Percentiles rank a stretch among this genome's conserved stretches.
These are phyloP conservation scores for Luvunga scandens DNA, from an alignment of 345 rosid species.

Conservation along the genomic window DNA sequence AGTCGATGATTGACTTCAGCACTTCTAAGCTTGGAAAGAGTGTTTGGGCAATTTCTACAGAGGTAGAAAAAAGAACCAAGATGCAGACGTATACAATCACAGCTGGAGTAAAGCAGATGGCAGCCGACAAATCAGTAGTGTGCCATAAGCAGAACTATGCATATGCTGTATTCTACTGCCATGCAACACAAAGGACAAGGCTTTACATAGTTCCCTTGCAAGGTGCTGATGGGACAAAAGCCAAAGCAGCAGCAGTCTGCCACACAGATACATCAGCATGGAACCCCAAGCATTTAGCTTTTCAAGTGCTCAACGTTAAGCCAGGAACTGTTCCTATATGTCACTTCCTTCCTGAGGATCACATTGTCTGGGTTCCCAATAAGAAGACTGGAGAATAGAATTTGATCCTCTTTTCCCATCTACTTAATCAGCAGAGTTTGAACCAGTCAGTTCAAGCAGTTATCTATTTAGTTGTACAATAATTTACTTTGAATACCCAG, in stretches of 20 bases:
- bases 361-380: conserved; percentile 60
- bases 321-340: conserved; percentile 72
- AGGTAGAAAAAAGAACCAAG: conserved; percentile 40
- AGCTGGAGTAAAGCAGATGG: conserved; percentile 38
- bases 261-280: conserved; percentile 81
- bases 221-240: conserved; percentile 61
- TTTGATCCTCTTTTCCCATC: conserved; percentile 3
- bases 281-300: conserved; percentile 84
- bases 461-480: conserved; percentile 16
- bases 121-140: conserved; percentile 45
- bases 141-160: conserved; percentile 85
- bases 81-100: conserved; percentile 48
- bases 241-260: conserved; percentile 73
- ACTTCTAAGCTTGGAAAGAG: conserved; percentile 65
- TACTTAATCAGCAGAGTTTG: conserved; percentile 8
- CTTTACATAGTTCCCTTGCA: conserved; percentile 54
- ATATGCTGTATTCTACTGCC: conserved; percentile 83
- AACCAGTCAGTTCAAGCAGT: not conserved
- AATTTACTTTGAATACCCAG: conserved; percentile 12
- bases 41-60: conserved; percentile 58
- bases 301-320: conserved; percentile 68
- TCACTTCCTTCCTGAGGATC: conserved; percentile 83
- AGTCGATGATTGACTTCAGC: conserved; percentile 77
- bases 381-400: conserved; percentile 21
- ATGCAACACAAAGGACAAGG: conserved; percentile 50